These are phyloP conservation scores for Pyrenula massariospora DNA, from an alignment of 495 filamentous ascomycete genomes.

Conservation along the genomic window DNA sequence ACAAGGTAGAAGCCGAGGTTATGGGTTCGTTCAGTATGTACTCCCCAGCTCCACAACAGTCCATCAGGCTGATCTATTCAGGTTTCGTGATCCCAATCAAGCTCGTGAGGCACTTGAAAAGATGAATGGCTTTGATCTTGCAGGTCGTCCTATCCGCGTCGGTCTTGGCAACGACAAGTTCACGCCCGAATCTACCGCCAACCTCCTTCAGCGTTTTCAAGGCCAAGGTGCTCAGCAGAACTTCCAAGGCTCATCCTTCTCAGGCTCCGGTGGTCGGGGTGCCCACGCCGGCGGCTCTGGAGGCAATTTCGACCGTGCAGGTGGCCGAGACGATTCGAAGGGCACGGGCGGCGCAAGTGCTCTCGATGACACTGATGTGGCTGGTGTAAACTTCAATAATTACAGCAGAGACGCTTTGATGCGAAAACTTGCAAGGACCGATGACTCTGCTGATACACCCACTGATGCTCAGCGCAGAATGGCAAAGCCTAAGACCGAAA, in stretches of 20 bases:
- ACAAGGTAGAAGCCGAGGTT: slow-evolving; percentile 79
- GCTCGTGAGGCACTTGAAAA: slow-evolving; percentile 92
- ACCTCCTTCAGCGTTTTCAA: slow-evolving; percentile 80
- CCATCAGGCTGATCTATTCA: slow-evolving; percentile 26
- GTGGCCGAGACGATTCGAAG: slow-evolving; percentile 84
- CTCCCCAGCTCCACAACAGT: background rate
- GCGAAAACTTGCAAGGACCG: slow-evolving; percentile 93
- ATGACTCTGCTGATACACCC: slow-evolving; percentile 58
- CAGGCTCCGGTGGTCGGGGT: slow-evolving; percentile 80
- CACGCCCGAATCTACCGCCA: slow-evolving; percentile 90
- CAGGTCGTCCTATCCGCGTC: slow-evolving; percentile 93
- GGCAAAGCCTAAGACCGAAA: slow-evolving; percentile 68
- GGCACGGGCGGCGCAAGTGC: slow-evolving; percentile 82
- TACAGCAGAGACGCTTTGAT: slow-evolving; percentile 95
- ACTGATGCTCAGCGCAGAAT: slow-evolving; percentile 57
- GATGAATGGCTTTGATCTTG: slow-evolving; percentile 99
- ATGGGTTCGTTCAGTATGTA: slow-evolving; percentile 97
- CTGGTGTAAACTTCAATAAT: slow-evolving; percentile 98
- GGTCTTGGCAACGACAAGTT: slow-evolving; percentile 99
- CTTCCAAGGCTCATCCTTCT: slow-evolving; percentile 92
- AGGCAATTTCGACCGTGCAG: slow-evolving; percentile 83
- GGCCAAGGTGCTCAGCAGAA: slow-evolving; percentile 50
- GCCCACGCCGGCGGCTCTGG: slow-evolving; percentile 65
- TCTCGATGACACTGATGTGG: slow-evolving; percentile 95
- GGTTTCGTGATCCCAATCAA: slow-evolving; percentile 83